Conservation (phyloP, 441 rosid species). For the Manihot esculenta region DNA sequence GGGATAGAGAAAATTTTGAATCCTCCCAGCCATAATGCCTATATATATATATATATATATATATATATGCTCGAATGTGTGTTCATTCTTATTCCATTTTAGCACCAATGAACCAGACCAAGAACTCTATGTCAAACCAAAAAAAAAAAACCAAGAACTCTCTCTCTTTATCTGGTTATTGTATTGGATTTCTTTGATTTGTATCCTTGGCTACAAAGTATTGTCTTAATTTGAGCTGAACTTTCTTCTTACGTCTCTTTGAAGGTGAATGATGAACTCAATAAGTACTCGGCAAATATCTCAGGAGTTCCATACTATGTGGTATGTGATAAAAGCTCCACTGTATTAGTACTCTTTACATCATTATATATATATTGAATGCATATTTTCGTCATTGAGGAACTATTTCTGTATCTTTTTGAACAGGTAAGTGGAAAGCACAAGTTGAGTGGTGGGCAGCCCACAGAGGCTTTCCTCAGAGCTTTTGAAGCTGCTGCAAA, state of each 20-base stretch:
- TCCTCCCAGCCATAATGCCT: background rate
- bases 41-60: background rate
- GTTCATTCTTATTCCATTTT: background rate
- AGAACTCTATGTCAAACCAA: too few species aligned
- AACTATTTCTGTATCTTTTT: conserved; percentile 5
- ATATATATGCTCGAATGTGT: too few species aligned
- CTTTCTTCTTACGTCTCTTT: conserved; percentile 11
- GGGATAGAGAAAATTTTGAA: background rate
- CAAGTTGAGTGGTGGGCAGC: conserved; percentile 73
- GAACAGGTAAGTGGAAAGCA: conserved; percentile 76
- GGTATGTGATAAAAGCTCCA: conserved; percentile 38
- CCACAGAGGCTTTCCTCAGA: conserved; percentile 64
- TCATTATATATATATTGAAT: background rate
- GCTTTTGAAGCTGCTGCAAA: conserved; percentile 59
- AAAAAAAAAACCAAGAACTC: too few species aligned
- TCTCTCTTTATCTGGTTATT: background rate
- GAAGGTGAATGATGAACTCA: conserved; percentile 69
- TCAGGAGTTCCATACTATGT: conserved; percentile 76
- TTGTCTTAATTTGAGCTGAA: background rate
- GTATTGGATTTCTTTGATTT: background rate
- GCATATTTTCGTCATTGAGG: background rate
- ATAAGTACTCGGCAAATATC: conserved; percentile 54
- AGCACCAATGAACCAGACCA: background rate
- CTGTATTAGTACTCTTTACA: background rate
- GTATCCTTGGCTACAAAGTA: background rate